A percentile compares a stretch with the other conserved stretches of the same genome.
phyloP scores from a whole-genome alignment of 108 stramenopile genomes.

The Skeletonema costatum region DNA sequence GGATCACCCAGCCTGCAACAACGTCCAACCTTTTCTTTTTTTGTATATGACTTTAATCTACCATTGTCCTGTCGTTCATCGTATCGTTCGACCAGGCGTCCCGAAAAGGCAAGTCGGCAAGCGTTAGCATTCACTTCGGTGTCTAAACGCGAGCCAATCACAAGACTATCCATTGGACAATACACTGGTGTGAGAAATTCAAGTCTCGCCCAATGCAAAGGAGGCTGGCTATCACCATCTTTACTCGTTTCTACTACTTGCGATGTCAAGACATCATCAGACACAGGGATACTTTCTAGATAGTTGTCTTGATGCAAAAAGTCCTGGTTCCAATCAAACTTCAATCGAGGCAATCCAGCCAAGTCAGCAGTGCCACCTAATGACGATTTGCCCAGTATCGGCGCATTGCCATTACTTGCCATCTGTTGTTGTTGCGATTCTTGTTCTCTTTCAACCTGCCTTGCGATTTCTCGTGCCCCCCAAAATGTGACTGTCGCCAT shows the following conservation, averaged over 20 bases:
- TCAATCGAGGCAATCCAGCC: constrained; percentile 74
- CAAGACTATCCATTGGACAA: constrained; percentile 82
- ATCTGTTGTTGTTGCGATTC: constrained; percentile 13
- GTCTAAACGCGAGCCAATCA: constrained; percentile 95
- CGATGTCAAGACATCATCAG: not conserved
- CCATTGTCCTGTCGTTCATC: constrained; percentile 41
- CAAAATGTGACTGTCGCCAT: constrained; percentile 97
- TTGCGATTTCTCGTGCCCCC: constrained; percentile 88
- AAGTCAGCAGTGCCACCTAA: constrained; percentile 80
- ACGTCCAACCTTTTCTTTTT: constrained; percentile 73
- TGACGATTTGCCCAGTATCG: constrained; percentile 52
- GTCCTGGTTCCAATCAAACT: constrained; percentile 82
- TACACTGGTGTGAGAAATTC: constrained; percentile 91
- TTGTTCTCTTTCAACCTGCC: constrained; percentile 13
- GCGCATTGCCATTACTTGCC: not conserved
- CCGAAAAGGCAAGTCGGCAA: constrained; percentile 94
- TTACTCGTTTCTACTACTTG: constrained; percentile 2
- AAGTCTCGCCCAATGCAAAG: constrained; percentile 92
- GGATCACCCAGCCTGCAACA: constrained; percentile 81
- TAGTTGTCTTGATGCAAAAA: constrained; percentile 83
- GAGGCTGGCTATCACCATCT: constrained; percentile 24
- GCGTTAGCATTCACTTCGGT: constrained; percentile 66
- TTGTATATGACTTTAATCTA: constrained; percentile 72
- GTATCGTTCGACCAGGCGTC: constrained; percentile 74
- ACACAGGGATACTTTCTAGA: constrained; percentile 55